Percentiles rank a stretch among this genome's conserved stretches.
Conservation (phyloP, 805 yeast species). For the Saccharomycodes ludwigii region DNA sequence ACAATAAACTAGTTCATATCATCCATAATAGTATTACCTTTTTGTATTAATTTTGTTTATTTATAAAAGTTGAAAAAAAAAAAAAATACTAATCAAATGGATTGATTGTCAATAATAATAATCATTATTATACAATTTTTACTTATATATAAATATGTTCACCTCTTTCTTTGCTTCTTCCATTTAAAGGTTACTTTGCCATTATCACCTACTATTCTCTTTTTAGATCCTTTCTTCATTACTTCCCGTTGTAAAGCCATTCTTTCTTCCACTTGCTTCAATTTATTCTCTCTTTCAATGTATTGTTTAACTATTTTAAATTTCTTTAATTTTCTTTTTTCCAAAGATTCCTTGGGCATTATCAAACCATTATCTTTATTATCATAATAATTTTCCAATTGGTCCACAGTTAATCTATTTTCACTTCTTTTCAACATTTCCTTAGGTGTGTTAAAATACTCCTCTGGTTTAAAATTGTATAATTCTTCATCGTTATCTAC, state of each 20-base stretch:
- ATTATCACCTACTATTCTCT: constrained; percentile 51
- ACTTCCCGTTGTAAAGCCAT: constrained; percentile 74
- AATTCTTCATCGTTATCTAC: constrained; percentile 53
- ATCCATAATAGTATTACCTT: too few relatives aligned
- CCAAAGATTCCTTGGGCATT: constrained; percentile 27
- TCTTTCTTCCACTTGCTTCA: constrained; percentile 53
- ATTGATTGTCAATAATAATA: too few relatives aligned
- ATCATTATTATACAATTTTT: too few relatives aligned
- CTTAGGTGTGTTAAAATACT: constrained; percentile 59
- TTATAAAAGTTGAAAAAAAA: too few relatives aligned
- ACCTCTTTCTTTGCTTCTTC: constrained; percentile 64
- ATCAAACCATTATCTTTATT: constrained; percentile 14
- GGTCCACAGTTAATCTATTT: constrained; percentile 55
- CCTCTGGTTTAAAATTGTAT: constrained; percentile 48
- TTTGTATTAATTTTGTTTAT: too few relatives aligned
- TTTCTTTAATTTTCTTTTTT: constrained; percentile 47
- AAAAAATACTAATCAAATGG: too few relatives aligned
- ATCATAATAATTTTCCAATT: constrained; percentile 28
- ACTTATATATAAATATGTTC: constrained; percentile 2
- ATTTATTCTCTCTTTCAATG: constrained; percentile 56
- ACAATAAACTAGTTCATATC: too few relatives aligned
- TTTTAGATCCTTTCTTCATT: constrained; percentile 83
- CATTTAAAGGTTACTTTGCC: constrained; percentile 74
- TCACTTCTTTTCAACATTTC: constrained; percentile 50
- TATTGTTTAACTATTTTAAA: constrained; percentile 49